A percentile compares a stretch with the other conserved stretches of the same genome.
These are phyloP conservation scores for Rutidosis leptorrhynchoides DNA, from an alignment of 129 eudicot species.

Conservation along the genomic window DNA sequence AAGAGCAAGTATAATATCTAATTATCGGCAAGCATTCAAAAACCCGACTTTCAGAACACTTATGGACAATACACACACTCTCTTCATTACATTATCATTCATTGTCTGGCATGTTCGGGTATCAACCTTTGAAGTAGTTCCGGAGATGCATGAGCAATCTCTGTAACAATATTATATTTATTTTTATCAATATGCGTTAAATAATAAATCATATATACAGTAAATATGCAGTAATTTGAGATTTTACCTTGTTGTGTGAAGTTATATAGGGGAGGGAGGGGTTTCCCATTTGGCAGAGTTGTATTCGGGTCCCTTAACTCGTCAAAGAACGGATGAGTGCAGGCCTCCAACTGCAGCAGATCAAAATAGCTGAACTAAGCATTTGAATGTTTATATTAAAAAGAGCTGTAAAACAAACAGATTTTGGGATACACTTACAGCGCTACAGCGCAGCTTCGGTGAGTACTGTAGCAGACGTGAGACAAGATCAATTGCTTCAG, in stretches of 20 bases:
- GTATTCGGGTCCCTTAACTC: conserved; percentile 71
- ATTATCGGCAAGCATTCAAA: conserved; percentile 34
- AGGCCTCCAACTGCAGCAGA: conserved; percentile 92
- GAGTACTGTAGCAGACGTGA: conserved; percentile 94
- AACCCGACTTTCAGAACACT: conserved; percentile 31
- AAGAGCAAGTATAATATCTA: conserved; percentile 34
- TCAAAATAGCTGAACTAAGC: neutral
- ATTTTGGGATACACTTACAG: conserved; percentile 53
- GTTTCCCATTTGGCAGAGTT: conserved; percentile 73
- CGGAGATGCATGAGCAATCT: conserved; percentile 69
- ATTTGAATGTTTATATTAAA: neutral
- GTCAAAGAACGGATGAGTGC: conserved; percentile 94
- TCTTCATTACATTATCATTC: conserved; percentile 20
- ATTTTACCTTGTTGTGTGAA: conserved; percentile 78
- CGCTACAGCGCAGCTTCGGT: conserved; percentile 73
- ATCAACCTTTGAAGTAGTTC: conserved; percentile 74
- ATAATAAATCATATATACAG: neutral
- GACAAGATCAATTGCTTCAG: conserved; percentile 87
- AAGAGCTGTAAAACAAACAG: neutral
- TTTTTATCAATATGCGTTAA: neutral
- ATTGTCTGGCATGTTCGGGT: conserved; percentile 58
- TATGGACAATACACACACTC: conserved; percentile 11
- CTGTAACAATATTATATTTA: conserved; percentile 39
- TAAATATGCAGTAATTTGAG: too few relatives aligned
- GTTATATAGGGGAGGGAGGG: conserved; percentile 85